A percentile compares a stretch with the other conserved stretches of the same genome.
Evolutionary conservation across 805 yeast genomes (phyloP).

Genomic region (Metschnikowia dekortorum): DNA sequence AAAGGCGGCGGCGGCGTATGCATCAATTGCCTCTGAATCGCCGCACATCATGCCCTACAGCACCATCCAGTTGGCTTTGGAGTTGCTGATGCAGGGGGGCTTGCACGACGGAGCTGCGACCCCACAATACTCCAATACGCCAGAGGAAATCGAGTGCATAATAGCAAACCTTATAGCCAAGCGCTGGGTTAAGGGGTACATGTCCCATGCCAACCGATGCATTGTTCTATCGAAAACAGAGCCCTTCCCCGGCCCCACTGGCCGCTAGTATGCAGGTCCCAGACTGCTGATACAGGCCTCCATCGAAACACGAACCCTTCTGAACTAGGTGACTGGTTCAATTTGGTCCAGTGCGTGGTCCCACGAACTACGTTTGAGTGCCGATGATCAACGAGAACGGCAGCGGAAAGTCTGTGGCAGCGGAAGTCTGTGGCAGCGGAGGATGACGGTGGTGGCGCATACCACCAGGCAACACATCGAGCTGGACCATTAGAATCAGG

Average conservation of each 20-base stretch:
- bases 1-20: conserved; percentile 23
- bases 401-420: too few species aligned
- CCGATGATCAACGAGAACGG: too few species aligned
- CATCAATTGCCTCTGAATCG: conserved; percentile 19
- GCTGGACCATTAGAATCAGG: too few species aligned
- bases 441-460: too few species aligned
- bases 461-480: too few species aligned
- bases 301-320: too few species aligned
- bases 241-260: conserved; percentile 53
- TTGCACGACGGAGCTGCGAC: not conserved
- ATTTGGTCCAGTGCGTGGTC: too few species aligned
- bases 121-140: conserved; percentile 13
- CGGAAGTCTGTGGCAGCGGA: too few species aligned
- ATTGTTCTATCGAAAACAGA: conserved; percentile 70
- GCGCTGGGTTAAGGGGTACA: conserved; percentile 69
- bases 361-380: too few species aligned
- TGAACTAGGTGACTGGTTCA: too few species aligned
- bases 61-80: conserved; percentile 43
- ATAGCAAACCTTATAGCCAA: conserved; percentile 61
- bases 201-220: conserved; percentile 70
- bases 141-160: conserved; percentile 63
- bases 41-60: conserved; percentile 38
- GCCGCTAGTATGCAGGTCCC: not conserved
- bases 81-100: conserved; percentile 11
- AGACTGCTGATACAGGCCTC: too few species aligned